phyloP scores from a whole-genome alignment of 148 eudicot species.

The Spergularia bocconei region DNA sequence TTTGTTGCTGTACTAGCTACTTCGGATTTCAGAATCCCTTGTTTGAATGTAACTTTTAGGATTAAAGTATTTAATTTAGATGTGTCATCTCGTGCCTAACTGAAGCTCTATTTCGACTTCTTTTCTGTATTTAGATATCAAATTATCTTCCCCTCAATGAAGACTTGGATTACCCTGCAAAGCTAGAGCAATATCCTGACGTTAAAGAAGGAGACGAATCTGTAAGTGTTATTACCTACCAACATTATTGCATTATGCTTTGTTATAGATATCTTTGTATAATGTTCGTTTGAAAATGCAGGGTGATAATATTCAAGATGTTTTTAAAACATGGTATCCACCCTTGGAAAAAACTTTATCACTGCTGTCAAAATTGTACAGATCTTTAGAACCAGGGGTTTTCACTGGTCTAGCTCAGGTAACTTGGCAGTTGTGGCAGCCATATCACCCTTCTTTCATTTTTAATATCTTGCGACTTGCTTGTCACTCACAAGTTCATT shows the following conservation, averaged over 20 bases:
- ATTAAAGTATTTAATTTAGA: not conserved
- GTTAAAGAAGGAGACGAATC: constrained; percentile 48
- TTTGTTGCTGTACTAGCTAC: not conserved
- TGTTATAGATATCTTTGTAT: not conserved
- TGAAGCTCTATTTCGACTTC: constrained; percentile 20
- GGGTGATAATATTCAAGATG: constrained; percentile 63
- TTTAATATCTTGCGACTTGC: constrained; percentile 7
- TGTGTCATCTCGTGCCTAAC: not conserved
- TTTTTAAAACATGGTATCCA: constrained; percentile 79
- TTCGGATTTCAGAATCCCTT: not conserved
- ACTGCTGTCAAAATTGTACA: constrained; percentile 78
- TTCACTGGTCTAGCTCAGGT: constrained; percentile 99
- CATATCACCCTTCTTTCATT: not conserved
- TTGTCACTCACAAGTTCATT: constrained; percentile 22
- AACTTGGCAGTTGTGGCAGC: constrained; percentile 10
- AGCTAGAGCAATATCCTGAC: constrained; percentile 69
- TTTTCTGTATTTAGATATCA: constrained; percentile 59
- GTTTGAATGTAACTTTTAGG: not conserved
- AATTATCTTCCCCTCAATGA: constrained; percentile 83
- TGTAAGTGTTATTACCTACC: constrained; percentile 44
- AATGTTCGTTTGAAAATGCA: constrained; percentile 33
- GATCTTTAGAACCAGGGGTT: constrained; percentile 77
- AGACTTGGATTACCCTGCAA: constrained; percentile 90
- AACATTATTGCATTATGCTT: not conserved
- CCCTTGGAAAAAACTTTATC: constrained; percentile 92